Base-by-base conservation (phyloP, 371 early-diverging fungal genomes). In the Mortierella sp. region DNA sequence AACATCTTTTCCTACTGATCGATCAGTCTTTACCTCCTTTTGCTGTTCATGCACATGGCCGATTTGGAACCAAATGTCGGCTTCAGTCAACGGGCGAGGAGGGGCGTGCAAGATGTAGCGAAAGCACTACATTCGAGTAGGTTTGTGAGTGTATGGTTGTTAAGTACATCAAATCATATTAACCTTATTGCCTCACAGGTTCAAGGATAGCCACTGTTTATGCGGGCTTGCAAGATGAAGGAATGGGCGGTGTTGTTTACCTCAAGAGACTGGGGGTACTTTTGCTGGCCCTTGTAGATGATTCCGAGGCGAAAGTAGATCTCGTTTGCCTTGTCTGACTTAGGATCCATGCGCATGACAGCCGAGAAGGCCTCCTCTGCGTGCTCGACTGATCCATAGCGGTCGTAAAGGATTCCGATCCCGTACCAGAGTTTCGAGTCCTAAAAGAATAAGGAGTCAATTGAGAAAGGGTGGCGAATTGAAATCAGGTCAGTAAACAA, bases 391-490 rank as follows among this genome's bases (percentile, higher is more conserved):
- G 98, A 97, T 10, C 97, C 98, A 83, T 97, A 99, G 14, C 99
- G 95, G 82, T 99, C 99, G 83, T 99, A 99, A 16, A 99, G 90
- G 46, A 98, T 98, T 24, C 99, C 99, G 71, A 99, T 98, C 46
- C 99, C 99, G 84, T 98, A 99, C 99, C 99, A 99, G 32, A 99
- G 92, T 83, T 98, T 98, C 4, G 99, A 98, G 78, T 98, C 99
- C 93, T 96, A 80, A 7, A 77, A 41, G 41, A 46, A 46, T 5
- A 18, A 43, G 54, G 8, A 7, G 21, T 54, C 7, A 6, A 16
- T 18, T 8, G 55, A 75, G 10, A 27, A 55, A 32, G 24, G 43
- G 56, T 1, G 8, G n/a, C 11, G 51, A 41, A 12, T 7, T 43
- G n/a, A 10, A 27, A n/a, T 2, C 58, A 16, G 5, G 65, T 65